Percentiles rank a stretch among this genome's conserved stretches.
Conservation (phyloP, 345 rosid genomes). For the Murraya koenigii region DNA sequence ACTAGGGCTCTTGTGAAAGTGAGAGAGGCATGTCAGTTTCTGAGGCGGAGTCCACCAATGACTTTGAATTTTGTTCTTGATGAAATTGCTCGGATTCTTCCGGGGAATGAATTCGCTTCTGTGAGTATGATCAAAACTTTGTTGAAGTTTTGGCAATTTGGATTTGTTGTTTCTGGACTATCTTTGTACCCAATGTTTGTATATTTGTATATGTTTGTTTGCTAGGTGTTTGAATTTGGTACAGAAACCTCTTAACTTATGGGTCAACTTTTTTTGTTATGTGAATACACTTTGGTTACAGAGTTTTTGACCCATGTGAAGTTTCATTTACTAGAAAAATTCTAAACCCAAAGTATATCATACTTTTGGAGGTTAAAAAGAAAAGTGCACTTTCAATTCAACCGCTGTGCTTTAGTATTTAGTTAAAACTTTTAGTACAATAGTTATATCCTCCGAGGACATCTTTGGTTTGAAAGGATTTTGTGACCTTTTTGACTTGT, state of each 20-base stretch:
- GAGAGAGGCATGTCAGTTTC: slow-evolving; percentile 55
- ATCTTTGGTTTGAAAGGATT: not conserved
- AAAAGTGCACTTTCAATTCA: not conserved
- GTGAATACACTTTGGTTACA: too few relatives aligned
- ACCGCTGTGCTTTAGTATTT: not conserved
- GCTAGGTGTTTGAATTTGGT: not conserved
- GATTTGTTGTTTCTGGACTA: not conserved
- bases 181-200: not conserved
- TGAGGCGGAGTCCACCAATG: slow-evolving; percentile 40
- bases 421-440: too few relatives aligned
- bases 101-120: slow-evolving; percentile 70
- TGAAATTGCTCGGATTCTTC: slow-evolving; percentile 45
- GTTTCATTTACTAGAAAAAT: not conserved
- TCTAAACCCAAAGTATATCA: not conserved
- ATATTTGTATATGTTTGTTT: too few relatives aligned
- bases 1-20: slow-evolving; percentile 55
- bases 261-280: too few relatives aligned
- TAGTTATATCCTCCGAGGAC: not conserved
- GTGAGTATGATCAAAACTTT: slow-evolving; percentile 38
- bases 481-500: slow-evolving; percentile 16
- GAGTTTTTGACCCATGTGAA: not conserved
- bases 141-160: not conserved
- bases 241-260: not conserved
- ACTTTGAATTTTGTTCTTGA: slow-evolving; percentile 39
- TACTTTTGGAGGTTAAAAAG: not conserved